Base-by-base conservation (phyloP, 768 basidiomycete species). In the Pseudohyphozyma bogoriensis region DNA sequence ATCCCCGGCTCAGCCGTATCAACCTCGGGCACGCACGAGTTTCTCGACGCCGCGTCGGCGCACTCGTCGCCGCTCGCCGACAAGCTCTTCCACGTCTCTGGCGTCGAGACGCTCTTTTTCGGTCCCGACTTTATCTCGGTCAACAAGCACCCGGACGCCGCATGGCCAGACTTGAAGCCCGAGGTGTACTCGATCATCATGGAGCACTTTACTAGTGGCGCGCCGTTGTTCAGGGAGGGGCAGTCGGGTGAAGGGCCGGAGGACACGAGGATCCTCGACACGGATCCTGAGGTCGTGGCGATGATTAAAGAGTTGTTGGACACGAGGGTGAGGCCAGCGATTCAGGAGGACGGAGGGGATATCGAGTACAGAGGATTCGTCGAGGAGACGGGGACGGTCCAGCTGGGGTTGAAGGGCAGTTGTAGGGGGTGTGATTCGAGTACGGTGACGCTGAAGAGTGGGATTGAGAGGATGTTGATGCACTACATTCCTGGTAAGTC, bases 251-350 rank as follows among this genome's bases (percentile, higher is more conserved):
- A 54, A 24, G 68, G 67, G 26, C 68, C 69, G 1, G 87, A 85
- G 63, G 95, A 97, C 73, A 96, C 92, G 12, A 80, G 80, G 55
- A 93, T 97, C 64, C 76, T 97, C 29, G 93, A 96, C 68, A 87
- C 85, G 4, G 95, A 99, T 73, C 86, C 87, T 26, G 95, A 97
- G 73, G 88, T 89, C 4, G 89, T 99, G 4, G 95, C 89, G 11
- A 99, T 97, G 93, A 91, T 99, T 68, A 99, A 99, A 73, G 95
- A 99, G 72, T 73, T 97, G 40, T 77, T 99, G 52, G 93, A 96
- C 72, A 97, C 92, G 3, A 78, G 95, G 18, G 90, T 99, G 22
- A 78, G 95, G 56, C 95, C 95, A 8, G 88, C 91, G 7, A 97
- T 99, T 62, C 92, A 92, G 87, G 95, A 97, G 73, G 93, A 99